These are phyloP conservation scores for Phytophthora syringae DNA, from an alignment of 352 stramenopile species.

Conservation along the genomic window DNA sequence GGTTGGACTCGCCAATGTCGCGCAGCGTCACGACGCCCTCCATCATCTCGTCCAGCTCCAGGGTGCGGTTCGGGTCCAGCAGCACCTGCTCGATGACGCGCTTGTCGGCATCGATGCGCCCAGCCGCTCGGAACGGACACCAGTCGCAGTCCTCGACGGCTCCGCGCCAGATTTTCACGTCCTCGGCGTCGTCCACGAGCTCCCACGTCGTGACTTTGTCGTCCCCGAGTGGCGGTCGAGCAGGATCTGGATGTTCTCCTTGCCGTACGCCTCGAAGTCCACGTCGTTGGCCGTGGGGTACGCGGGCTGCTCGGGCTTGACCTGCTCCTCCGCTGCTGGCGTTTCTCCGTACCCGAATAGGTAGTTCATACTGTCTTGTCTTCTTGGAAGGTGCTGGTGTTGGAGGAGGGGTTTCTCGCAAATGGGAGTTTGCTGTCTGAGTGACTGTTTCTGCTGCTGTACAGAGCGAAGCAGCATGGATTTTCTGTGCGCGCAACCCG, in stretches of 20 bases:
- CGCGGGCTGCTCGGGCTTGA: constrained; percentile 30
- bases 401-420: constrained; percentile 30
- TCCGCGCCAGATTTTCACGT: constrained; percentile 67
- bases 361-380: constrained; percentile 45
- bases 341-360: constrained; percentile 40
- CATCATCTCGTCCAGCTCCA: constrained; percentile 87
- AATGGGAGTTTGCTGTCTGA: constrained; percentile 6
- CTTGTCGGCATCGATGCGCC: constrained; percentile 64
- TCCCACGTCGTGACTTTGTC: constrained; percentile 80
- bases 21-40: constrained; percentile 68
- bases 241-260: constrained; percentile 74
- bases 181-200: constrained; percentile 59
- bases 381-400: not conserved
- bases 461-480: constrained; percentile 29
- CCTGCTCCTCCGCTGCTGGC: constrained; percentile 34
- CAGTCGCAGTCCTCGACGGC: constrained; percentile 68
- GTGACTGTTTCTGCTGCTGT: constrained; percentile 18
- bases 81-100: constrained; percentile 59
- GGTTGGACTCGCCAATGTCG: constrained; percentile 53
- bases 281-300: constrained; percentile 64
- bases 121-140: constrained; percentile 71
- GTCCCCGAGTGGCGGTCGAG: constrained; percentile 62
- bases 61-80: constrained; percentile 63
- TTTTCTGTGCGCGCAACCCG: constrained; percentile 18
- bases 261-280: constrained; percentile 65